Percentiles rank a stretch among this genome's conserved stretches.
Conservation (phyloP, 371 early-diverging fungal species). For the Mucor circinelloides region DNA sequence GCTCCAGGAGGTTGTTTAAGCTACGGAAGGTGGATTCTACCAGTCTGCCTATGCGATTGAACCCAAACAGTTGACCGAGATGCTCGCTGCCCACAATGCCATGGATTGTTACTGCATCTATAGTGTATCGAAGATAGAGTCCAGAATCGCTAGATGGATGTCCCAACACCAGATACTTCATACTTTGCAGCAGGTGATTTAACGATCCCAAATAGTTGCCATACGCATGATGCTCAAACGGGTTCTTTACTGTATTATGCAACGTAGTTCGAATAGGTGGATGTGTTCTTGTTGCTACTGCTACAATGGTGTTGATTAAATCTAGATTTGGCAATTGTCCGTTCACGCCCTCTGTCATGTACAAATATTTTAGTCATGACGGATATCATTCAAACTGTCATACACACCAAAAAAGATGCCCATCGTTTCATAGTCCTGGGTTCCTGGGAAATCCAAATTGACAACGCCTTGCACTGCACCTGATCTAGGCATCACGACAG, state of each 20-base stretch:
- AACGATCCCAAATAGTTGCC: slow-evolving; percentile 48
- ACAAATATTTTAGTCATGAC: neutral
- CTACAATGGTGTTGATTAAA: slow-evolving; percentile 76
- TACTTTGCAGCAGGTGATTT: slow-evolving; percentile 56
- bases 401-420: slow-evolving; percentile 75
- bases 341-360: slow-evolving; percentile 82
- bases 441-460: slow-evolving; percentile 83
- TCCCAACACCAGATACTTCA: slow-evolving; percentile 73
- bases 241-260: slow-evolving; percentile 31
- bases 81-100: slow-evolving; percentile 51
- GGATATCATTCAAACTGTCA: neutral
- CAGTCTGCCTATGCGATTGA: slow-evolving; percentile 62
- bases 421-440: slow-evolving; percentile 67
- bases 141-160: slow-evolving; percentile 76
- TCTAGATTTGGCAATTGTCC: slow-evolving; percentile 95
- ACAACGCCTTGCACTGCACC: slow-evolving; percentile 91
- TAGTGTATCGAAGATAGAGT: slow-evolving; percentile 72
- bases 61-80: slow-evolving; percentile 47
- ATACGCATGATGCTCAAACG: slow-evolving; percentile 18
- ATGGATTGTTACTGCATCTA: slow-evolving; percentile 82
- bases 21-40: slow-evolving; percentile 86
- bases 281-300: slow-evolving; percentile 44
- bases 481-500: slow-evolving; percentile 61
- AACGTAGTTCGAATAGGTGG: slow-evolving; percentile 57
- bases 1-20: slow-evolving; percentile 91